These are phyloP conservation scores for Neofusicoccum ribis DNA, from an alignment of 2,329 filamentous ascomycete genomes.

Conservation along the genomic window DNA sequence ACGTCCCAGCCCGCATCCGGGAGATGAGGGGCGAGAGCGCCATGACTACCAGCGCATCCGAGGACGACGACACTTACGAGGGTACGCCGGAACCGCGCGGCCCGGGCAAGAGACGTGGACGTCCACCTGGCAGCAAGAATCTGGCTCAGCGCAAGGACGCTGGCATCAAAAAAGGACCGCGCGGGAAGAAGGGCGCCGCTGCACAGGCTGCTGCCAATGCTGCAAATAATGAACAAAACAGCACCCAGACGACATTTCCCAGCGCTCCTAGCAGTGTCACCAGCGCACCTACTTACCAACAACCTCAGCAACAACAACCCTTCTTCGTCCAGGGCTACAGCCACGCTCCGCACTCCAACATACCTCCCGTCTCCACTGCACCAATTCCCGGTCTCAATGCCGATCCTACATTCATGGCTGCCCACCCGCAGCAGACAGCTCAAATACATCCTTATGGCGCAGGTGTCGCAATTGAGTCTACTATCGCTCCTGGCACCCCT, in stretches of 20 bases:
- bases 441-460: slow-evolving; percentile 13
- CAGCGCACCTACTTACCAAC: slow-evolving; percentile 5
- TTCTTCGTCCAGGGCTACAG: slow-evolving; percentile 19
- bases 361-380: slow-evolving; percentile 13
- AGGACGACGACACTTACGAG: slow-evolving; percentile 25
- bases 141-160: slow-evolving; percentile 47
- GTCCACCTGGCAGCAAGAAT: slow-evolving; percentile 50
- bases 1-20: slow-evolving; percentile 46
- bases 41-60: slow-evolving; percentile 29
- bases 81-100: slow-evolving; percentile 21
- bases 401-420: slow-evolving; percentile 26
- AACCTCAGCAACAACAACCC: slow-evolving; percentile 14
- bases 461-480: slow-evolving; percentile 23
- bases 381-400: slow-evolving; percentile 23
- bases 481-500: slow-evolving; percentile 26
- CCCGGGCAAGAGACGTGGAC: slow-evolving; percentile 31
- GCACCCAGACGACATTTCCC: slow-evolving; percentile 3
- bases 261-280: slow-evolving; percentile 22
- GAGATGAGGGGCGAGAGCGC: slow-evolving; percentile 46
- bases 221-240: slow-evolving; percentile 1
- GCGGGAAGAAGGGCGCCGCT: slow-evolving; percentile 32
- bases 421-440: slow-evolving; percentile 10
- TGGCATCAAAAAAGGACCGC: slow-evolving; percentile 51
- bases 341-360: slow-evolving; percentile 17
- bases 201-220: slow-evolving; percentile 23